Conservation (phyloP, 2,329 filamentous ascomycete species). For the Verruconis gallopava region DNA sequence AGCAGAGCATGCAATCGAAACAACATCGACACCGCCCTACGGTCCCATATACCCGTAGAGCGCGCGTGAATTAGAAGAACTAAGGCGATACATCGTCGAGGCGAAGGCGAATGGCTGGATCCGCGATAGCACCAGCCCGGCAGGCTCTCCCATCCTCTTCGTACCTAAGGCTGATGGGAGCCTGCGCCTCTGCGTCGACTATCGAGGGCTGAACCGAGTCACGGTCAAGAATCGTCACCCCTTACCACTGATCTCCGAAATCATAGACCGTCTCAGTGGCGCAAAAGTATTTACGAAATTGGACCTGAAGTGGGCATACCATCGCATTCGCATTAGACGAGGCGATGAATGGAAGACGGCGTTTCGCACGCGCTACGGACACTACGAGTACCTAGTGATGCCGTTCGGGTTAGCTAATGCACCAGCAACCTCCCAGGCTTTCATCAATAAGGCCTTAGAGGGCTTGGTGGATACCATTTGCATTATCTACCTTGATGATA, state of each 20-base stretch:
- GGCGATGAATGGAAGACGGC: conserved; percentile 23
- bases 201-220: conserved; percentile 22
- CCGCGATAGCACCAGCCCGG: conserved; percentile 11
- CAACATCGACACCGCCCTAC: neutral
- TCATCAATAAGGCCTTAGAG: conserved; percentile 17
- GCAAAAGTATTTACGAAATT: conserved; percentile 22
- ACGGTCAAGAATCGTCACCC: conserved; percentile 23
- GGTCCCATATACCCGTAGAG: neutral
- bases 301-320: conserved; percentile 20
- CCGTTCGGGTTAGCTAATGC: conserved; percentile 14
- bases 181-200: conserved; percentile 24
- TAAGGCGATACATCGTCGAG: conserved; percentile 13
- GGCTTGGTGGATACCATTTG: conserved; percentile 15
- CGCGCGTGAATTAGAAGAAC: conserved; percentile 2
- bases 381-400: conserved; percentile 23
- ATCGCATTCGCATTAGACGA: conserved; percentile 21
- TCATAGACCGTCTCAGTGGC: conserved; percentile 15
- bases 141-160: conserved; percentile 19
- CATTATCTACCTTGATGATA: conserved; percentile 15
- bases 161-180: conserved; percentile 19
- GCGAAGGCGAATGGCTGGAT: conserved; percentile 15
- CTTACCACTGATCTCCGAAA: conserved; percentile 22
- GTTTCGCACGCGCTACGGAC: conserved; percentile 22
- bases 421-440: conserved; percentile 13
- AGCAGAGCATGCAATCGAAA: neutral